Evolutionary conservation across 2,329 filamentous ascomycete genomes (phyloP), one percentile per base, ranked within the genome.

Genomic region (Leptographium wingfieldii): DNA sequence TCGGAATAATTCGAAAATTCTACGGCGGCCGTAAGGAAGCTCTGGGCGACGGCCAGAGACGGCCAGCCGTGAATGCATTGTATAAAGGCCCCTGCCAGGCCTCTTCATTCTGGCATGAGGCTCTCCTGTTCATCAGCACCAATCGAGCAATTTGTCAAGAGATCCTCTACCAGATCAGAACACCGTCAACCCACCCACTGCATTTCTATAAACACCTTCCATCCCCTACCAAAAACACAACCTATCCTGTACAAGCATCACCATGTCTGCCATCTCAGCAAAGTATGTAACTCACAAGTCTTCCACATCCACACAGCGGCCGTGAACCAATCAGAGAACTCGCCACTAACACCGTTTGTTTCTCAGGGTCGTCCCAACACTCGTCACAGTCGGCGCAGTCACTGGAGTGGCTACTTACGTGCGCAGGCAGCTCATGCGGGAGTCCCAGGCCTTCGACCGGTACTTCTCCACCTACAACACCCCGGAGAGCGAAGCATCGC

Each of bases 391-490:
- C 48, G 64, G 63, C 40, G 57, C 59, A 27, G 62, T 66, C 14
- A 61, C 68, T 22, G 64, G 66, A 19, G 62, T 73, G 31, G 71
- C 60, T n/a, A 60, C 65, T 61, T 73, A 71, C 62, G 68, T 74
- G 57, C 64, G 64, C 57, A 64, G 61, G 16, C 72, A 73, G 55
- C 68, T 74, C 52, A 58, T 62, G 49, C 66, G 59, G 35, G 69
- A 71, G 59, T 73, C 72, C 5, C 63, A 64, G 35, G 69, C 67
- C 5, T 70, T 74, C 66, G 73, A 74, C 62, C 68, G 68, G 49
- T 72, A 68, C 62, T 74, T 74, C 61, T 48, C 64, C 16, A 59
- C 69, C 43, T 74, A 74, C 68, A 69, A 73, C 65, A 73, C 68
- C 9, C 63, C 70, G 6, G 63, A 71, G 61, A 74, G 73, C 60